phyloP scores from a whole-genome alignment of 1,284 basidiomycete species.

The Ceratobasidium sp. region DNA sequence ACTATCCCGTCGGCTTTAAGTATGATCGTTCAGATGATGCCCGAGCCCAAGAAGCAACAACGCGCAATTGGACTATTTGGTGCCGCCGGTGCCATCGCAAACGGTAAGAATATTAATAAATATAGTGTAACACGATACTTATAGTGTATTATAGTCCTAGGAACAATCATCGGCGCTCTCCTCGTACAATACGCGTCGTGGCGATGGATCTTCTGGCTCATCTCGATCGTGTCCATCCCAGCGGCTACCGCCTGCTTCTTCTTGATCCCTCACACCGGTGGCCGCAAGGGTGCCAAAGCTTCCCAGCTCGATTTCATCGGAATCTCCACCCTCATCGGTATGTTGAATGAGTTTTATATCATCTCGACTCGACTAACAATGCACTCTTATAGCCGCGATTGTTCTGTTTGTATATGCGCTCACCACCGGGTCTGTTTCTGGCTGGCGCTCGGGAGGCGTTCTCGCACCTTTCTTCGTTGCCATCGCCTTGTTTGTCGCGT shows the following conservation, averaged over 20 bases:
- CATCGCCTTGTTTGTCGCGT: constrained; percentile 57
- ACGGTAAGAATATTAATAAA: constrained; percentile 57
- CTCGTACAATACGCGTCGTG: constrained; percentile 62
- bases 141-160: constrained; percentile 54
- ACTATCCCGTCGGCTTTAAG: constrained; percentile 66
- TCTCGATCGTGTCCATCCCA: constrained; percentile 60
- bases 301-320: constrained; percentile 57
- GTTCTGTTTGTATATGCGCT: constrained; percentile 66
- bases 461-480: constrained; percentile 64
- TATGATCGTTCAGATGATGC: constrained; percentile 65
- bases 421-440: constrained; percentile 63
- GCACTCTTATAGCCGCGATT: constrained; percentile 54
- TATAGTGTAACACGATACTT: background rate
- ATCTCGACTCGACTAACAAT: background rate
- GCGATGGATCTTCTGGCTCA: constrained; percentile 66
- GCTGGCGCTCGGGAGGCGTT: constrained; percentile 63
- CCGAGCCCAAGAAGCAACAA: constrained; percentile 63
- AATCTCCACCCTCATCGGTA: constrained; percentile 57
- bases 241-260: constrained; percentile 59
- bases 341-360: background rate
- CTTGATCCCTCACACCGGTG: constrained; percentile 56
- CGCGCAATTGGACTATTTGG: constrained; percentile 65
- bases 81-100: constrained; percentile 63
- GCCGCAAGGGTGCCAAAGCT: constrained; percentile 51
- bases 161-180: constrained; percentile 58